Evolutionary conservation across 495 filamentous ascomycete species (phyloP).

Genomic region (Talaromyces nanjingensis): DNA sequence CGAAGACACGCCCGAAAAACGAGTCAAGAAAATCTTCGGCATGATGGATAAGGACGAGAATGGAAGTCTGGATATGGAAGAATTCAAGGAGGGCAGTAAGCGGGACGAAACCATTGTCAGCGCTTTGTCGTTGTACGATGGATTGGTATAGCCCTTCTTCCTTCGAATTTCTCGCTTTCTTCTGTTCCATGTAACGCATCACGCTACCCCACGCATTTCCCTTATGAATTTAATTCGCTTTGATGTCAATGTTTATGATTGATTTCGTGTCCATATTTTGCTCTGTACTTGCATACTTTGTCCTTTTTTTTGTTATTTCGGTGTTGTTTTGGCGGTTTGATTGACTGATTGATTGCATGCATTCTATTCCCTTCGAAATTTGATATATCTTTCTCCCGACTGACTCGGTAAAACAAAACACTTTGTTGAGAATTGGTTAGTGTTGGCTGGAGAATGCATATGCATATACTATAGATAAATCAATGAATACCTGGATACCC

Average conservation of each 20-base stretch:
- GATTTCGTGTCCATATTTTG: background rate
- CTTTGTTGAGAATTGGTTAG: too few relatives aligned
- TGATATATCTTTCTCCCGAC: background rate
- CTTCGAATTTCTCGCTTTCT: background rate
- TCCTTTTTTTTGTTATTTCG: background rate
- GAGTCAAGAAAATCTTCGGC: constrained; percentile 94
- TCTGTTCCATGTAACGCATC: background rate
- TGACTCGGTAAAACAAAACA: background rate
- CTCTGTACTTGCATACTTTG: background rate
- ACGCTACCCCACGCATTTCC: background rate
- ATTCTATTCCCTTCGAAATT: constrained; percentile 3
- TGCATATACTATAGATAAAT: background rate
- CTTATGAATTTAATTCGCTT: background rate
- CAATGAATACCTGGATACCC: background rate
- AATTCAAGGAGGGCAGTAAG: constrained; percentile 99
- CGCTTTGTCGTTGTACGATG: constrained; percentile 92
- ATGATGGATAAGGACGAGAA: constrained; percentile 99
- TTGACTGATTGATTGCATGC: constrained; percentile 7
- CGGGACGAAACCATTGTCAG: constrained; percentile 99
- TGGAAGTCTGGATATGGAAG: constrained; percentile 82
- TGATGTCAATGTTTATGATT: background rate
- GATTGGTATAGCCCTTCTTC: constrained; percentile 58
- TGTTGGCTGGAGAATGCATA: background rate
- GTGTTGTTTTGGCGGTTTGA: constrained; percentile 10
- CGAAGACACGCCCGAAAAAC: constrained; percentile 98